Evolutionary conservation across 2,329 filamentous ascomycete species (phyloP).

Genomic region (Botrytis hyacinthi): DNA sequence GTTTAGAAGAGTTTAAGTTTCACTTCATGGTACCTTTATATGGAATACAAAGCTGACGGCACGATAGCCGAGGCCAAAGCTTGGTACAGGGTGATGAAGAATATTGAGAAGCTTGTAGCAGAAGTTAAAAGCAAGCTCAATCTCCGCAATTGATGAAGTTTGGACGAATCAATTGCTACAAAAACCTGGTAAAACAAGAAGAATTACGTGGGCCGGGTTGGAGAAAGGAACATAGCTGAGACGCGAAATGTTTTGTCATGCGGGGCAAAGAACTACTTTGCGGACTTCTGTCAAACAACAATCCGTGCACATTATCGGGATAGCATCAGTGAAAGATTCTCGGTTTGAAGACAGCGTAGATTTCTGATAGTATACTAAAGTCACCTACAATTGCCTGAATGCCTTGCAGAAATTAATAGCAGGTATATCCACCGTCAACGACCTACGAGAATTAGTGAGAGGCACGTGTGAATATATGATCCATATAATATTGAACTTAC

Average conservation of each 20-base stretch:
- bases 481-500: constrained; percentile 23
- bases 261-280: constrained; percentile 10
- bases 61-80: background rate
- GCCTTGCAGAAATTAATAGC: constrained; percentile 24
- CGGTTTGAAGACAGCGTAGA: background rate
- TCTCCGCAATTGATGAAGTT: background rate
- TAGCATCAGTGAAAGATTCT: background rate
- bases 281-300: background rate
- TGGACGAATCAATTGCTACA: background rate
- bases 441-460: constrained; percentile 21
- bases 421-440: constrained; percentile 31
- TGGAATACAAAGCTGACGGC: background rate
- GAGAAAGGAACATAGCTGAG: background rate
- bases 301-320: background rate
- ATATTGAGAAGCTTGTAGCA: background rate
- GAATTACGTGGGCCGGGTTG: background rate
- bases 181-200: background rate
- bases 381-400: constrained; percentile 16
- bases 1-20: background rate
- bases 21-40: background rate
- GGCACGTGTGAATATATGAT: background rate
- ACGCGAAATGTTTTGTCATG: background rate
- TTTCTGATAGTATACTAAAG: background rate
- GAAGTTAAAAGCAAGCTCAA: background rate
- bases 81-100: background rate